Evolutionary conservation across 306 rosid species (phyloP), one percentile per base, ranked within the genome.

Genomic region (Cucumis cinereus): DNA sequence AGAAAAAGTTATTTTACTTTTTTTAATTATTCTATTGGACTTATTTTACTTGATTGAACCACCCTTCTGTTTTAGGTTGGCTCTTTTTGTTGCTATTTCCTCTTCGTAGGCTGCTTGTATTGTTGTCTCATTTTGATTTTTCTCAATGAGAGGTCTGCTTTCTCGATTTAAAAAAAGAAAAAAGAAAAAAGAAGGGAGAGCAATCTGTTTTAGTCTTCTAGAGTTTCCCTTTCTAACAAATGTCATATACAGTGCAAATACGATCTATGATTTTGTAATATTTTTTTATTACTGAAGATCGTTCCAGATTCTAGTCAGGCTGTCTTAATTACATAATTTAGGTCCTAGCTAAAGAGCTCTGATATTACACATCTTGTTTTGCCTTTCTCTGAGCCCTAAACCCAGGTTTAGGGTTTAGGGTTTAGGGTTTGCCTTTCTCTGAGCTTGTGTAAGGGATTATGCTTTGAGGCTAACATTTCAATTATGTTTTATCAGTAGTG

Each of bases 401-500:
- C n/a, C n/a, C n/a, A n/a, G n/a, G n/a, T n/a, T n/a, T n/a, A n/a
- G n/a, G n/a, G n/a, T n/a, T n/a, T n/a, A n/a, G n/a, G n/a, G n/a
- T n/a, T n/a, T n/a, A n/a, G n/a, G n/a, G n/a, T 19, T 14, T 73
- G 38, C 56, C 55, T 68, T 36, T 58, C 35, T 24, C 59, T 58
- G 22, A 76, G 57, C 57, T 23, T 70, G 33, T 47, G n/a, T 5
- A 23, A 69, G 22, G 56, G 40, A 69, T 45, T 69, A 45, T 69
- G 56, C 58, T 24, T 70, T 43, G 9, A 4, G 58, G 35, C 47
- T 73, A 8, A 73, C 63, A 9, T 16, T 62, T 13, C 20, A 54
- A 24, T 54, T 28, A 22, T 53, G 19, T 60, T 45, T 73, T 82
- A 85, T 74, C 70, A 93, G 98, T 81, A 79, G 79, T 80, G 98